Evolutionary conservation across 2,329 filamentous ascomycete species (phyloP).

Genomic region (Xylaria sp.): DNA sequence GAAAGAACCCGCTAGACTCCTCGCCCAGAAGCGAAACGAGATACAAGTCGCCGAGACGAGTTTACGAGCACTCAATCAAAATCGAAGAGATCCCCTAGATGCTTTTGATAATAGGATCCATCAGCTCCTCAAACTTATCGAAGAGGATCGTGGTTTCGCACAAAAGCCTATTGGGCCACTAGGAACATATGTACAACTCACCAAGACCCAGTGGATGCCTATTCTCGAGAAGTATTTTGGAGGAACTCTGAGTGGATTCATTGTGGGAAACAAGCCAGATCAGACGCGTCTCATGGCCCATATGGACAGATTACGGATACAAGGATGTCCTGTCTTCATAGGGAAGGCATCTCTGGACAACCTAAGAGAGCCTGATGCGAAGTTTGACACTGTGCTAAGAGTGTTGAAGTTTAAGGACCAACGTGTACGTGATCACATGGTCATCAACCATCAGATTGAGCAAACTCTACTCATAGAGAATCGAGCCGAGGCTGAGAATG

Average conservation of each 20-base stretch:
- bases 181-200: constrained; percentile 79
- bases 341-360: constrained; percentile 64
- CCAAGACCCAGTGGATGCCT: constrained; percentile 83
- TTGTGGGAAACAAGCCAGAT: constrained; percentile 82
- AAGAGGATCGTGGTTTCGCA: constrained; percentile 74
- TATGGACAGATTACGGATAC: constrained; percentile 67
- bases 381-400: constrained; percentile 81
- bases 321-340: constrained; percentile 69
- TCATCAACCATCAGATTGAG: constrained; percentile 86
- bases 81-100: constrained; percentile 68
- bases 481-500: constrained; percentile 71
- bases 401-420: constrained; percentile 85
- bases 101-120: constrained; percentile 74
- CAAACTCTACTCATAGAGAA: constrained; percentile 82
- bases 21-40: constrained; percentile 63
- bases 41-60: constrained; percentile 62
- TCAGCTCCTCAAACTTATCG: constrained; percentile 74
- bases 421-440: constrained; percentile 80
- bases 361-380: constrained; percentile 77
- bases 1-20: constrained; percentile 48
- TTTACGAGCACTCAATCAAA: constrained; percentile 64
- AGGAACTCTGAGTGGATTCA: constrained; percentile 76
- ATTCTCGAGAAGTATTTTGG: constrained; percentile 84
- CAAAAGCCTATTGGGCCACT: constrained; percentile 84
- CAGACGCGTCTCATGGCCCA: constrained; percentile 73